Conservation (phyloP, 75 land plant genomes). For the Selaginella moellendorffii region DNA sequence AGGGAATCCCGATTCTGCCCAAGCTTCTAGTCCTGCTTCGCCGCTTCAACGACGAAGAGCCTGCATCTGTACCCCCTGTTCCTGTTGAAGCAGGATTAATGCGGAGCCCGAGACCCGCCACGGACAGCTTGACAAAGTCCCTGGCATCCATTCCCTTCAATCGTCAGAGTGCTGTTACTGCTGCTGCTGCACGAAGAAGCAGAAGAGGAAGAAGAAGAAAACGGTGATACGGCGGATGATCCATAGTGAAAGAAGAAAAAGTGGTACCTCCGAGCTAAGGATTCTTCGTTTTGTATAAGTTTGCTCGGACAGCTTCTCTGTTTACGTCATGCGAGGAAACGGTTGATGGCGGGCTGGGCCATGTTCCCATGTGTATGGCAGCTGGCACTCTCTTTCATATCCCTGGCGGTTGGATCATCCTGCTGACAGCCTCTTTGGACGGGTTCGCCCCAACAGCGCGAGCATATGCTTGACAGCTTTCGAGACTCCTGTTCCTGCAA, state of each 20-base stretch:
- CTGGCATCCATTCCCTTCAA: not conserved
- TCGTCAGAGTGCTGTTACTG: not conserved
- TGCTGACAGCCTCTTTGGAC: not conserved
- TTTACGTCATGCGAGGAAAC: not conserved
- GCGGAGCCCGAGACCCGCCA: not conserved
- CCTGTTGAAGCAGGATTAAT: not conserved
- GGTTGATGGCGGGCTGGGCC: not conserved
- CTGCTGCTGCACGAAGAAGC: not conserved
- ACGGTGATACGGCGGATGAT: not conserved
- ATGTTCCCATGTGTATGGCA: not conserved
- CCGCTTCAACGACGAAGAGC: too few species aligned
- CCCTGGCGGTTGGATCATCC: not conserved
- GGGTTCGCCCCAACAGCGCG: too few species aligned
- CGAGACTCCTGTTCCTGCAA: too few species aligned
- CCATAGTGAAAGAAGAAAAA: not conserved
- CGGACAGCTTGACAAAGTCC: slow-evolving; percentile 3
- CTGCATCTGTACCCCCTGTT: too few species aligned
- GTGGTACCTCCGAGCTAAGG: not conserved
- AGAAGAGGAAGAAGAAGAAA: not conserved
- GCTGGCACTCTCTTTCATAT: not conserved
- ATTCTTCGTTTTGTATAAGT: not conserved
- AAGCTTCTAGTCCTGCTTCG: too few species aligned
- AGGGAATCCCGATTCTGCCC: not conserved
- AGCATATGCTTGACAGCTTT: too few species aligned
- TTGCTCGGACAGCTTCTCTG: not conserved